phyloP scores from a whole-genome alignment of 2,329 filamentous ascomycete species.

The Fusarium sp. region DNA sequence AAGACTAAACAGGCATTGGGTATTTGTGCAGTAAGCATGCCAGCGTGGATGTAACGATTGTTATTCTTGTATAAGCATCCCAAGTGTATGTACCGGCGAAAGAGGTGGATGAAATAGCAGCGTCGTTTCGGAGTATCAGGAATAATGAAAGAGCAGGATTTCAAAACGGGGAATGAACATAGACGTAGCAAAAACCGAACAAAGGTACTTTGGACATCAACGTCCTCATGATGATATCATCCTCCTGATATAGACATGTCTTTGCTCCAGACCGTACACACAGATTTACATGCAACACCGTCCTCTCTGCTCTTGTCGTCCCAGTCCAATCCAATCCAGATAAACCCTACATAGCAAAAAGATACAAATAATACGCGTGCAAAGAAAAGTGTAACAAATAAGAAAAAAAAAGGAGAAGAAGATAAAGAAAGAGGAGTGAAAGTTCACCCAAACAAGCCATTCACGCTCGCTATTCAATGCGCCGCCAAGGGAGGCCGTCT shows the following conservation, averaged over 20 bases:
- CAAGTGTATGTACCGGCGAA: constrained; percentile 1
- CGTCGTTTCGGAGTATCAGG: constrained; percentile 27
- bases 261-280: constrained; percentile 31
- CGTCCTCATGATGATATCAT: constrained; percentile 2
- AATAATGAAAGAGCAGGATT: constrained; percentile 3
- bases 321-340: constrained; percentile 17
- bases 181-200: constrained; percentile 26
- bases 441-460: constrained; percentile 38
- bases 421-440: constrained; percentile 31
- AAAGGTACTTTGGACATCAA: constrained; percentile 5
- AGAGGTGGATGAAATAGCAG: constrained; percentile 7
- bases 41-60: not conserved
- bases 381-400: constrained; percentile 13
- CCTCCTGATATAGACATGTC: constrained; percentile 26
- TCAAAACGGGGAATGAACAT: constrained; percentile 14
- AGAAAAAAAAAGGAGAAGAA: constrained; percentile 20
- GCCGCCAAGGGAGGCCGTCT: constrained; percentile 47
- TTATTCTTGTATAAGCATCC: constrained; percentile 1
- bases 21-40: too few species aligned
- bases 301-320: constrained; percentile 11
- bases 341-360: constrained; percentile 6
- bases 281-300: constrained; percentile 17
- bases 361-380: constrained; percentile 27
- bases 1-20: constrained; percentile 16
- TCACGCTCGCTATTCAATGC: constrained; percentile 48